Evolutionary conservation across 345 rosid genomes (phyloP), one percentile per base, ranked within the genome.

Genomic region (Turnera subulata): DNA sequence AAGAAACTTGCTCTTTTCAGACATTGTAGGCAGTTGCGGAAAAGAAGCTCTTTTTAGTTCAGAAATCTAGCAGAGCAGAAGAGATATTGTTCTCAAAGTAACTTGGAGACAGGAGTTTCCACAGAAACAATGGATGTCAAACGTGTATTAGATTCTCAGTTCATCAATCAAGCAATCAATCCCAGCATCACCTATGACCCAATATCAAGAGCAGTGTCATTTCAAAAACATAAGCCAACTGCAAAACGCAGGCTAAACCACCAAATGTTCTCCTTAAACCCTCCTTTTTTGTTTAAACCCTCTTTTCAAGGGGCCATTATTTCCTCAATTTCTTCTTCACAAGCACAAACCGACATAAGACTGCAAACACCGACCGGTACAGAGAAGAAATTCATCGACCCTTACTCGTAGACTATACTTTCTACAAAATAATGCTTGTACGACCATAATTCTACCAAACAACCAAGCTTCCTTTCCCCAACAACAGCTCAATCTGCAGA

Each of bases 1-100:
- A 3, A 82, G 45, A 42, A 54, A 55, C 65, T 23, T 64, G 25
- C 53, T 42, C 46, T 63, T 70, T 26, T 64, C 74, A 64, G 69
- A 48, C 74, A 84, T 80, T 17, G 75, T 54, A 50, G 52, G 46
- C 20, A 51, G 40, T 58, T 24, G 16, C 58, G 21, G 63, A 7
- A 22, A 17, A 38, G 33, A 37, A n/a, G n/a, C 39, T 32, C 32
- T 15, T 10, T 25, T 4, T 7, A 33, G 39, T 33, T 21, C 15
- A 15, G 33, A 35, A 52, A 14, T 15, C 61, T 32, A 35, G 45
- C 38, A 56, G 44, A 37, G 11, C 24, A 5, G 14, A 32, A 59
- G 20, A 61, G 49, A 60, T 10, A 20, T 32, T 15, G 5, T 8
- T 21, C 47, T 38, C 39, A 53, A 35, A 2, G 18, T 23, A 18